Evolutionary conservation across 192 early-diverging fungal genomes (phyloP), one percentile per base, ranked within the genome.

Genomic region (Podila clonocystis): DNA sequence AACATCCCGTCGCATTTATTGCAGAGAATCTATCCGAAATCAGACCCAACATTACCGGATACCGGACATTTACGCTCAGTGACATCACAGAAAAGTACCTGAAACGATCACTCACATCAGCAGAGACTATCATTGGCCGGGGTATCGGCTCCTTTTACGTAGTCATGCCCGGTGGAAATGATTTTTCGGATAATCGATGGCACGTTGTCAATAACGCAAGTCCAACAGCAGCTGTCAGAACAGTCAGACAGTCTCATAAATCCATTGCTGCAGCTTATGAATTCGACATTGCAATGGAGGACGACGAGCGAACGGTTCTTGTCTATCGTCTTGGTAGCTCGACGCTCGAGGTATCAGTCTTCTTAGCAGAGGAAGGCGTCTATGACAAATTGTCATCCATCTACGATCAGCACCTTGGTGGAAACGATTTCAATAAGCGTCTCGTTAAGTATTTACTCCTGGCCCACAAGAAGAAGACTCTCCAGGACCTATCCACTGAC

Each of bases 391-490:
- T 93, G 65, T 90, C 94, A 5, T 94, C 93, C 75, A 88, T 89
- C 72, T 92, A 93, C 67, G 93, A 95, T 88, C 93, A 91, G 38
- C 90, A 92, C 65, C 84, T 94, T 60, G 94, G 94, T 50, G 94
- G 94, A 73, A 93, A 95, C 80, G 93, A 95, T 85, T 95, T 95
- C 82, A 93, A 95, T 89, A 89, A 93, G 87, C 88, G 92, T 70
- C 73, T 95, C 68, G 89, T 95, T 64, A 91, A 93, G 63, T 89
- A 96, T 91, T 92, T 96, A 87, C 90, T 88, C 77, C 89, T 91
- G 88, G 83, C 90, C 41, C 93, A 88, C 89, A 93, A 95, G 87
- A 91, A 93, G 89, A 94, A 94, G 87, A 84, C 83, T 58, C 30
- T 48, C 15, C 68, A 62, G 20, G 48, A 70, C 29, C 68, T 70